Evolutionary conservation across 805 yeast species (phyloP), one percentile per base, ranked within the genome.

Genomic region (Maudiozyma saulgeensis): DNA sequence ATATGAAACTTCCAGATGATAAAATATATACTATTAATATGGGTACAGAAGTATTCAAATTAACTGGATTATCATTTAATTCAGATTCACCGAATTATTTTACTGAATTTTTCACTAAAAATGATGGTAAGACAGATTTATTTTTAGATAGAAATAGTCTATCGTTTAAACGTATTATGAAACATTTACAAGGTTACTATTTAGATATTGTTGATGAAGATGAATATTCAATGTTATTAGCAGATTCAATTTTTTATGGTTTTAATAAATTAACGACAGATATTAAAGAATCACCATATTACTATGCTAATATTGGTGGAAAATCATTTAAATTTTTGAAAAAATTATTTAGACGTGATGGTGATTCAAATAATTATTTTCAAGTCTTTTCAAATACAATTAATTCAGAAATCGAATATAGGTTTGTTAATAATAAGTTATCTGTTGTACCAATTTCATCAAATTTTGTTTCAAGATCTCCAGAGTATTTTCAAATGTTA

Each of bases 21-120:
- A 75, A 72, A 49, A 76, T 84, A 61, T 87, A 74, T 65, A 70
- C 80, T 11, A 73, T 87, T 21, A 84, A 81, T 58, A 79, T 87
- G 12, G 95, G 95, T 0, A 74, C 71, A 44, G 72, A 71, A 54
- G 54, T 77, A 21, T 87, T 81, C 63, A 52, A 57, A 34, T 32
- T 66, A 7, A 80, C 87, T 57, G 96, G 96, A 0, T 87, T 90
- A 0, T 85, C 95, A 5, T 66, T 88, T 35, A 83, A 87, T 21
- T 84, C 84, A 2, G 96, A 88, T 66, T 81, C 82, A 0, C 96
- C 96, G 1, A 86, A 95, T 3, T 88, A 83, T 61, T 89, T 88
- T 69, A 87, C 96, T 4, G 69, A 75, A 19, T 86, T 71, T 67
- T 88, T 89, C 62, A 56, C 58, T 5, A 59, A 28, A n/a, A 32